These are phyloP conservation scores for Scytalidium lignicola DNA, from an alignment of 2,329 filamentous ascomycete genomes.

Conservation along the genomic window DNA sequence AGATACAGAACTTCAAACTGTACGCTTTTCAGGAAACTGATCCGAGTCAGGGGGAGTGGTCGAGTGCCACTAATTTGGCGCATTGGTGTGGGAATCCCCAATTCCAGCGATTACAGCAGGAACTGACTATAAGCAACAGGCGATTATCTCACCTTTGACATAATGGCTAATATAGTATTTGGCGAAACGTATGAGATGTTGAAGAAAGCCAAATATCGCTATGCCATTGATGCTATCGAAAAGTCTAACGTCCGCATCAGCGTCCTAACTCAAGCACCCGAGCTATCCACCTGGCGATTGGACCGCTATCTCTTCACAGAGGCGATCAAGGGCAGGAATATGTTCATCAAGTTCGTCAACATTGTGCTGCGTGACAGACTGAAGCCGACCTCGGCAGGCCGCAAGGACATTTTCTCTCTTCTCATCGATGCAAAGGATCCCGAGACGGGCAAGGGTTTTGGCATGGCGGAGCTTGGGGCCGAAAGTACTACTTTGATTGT, in stretches of 20 bases:
- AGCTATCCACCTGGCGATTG: neutral
- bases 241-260: conserved; percentile 52
- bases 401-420: conserved; percentile 18
- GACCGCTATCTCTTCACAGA: conserved; percentile 47
- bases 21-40: too few relatives aligned
- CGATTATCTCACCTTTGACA: conserved; percentile 8
- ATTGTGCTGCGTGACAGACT: conserved; percentile 61
- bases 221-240: conserved; percentile 60
- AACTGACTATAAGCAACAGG: neutral
- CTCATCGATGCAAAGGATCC: conserved; percentile 11
- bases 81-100: too few relatives aligned
- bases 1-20: too few relatives aligned
- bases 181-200: conserved; percentile 42
- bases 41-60: too few relatives aligned
- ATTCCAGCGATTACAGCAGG: too few relatives aligned
- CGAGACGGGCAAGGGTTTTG: neutral
- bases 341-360: conserved; percentile 63
- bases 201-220: conserved; percentile 47
- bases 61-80: too few relatives aligned
- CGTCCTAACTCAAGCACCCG: conserved; percentile 30
- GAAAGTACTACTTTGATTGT: conserved; percentile 33
- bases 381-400: conserved; percentile 47
- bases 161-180: conserved; percentile 41
- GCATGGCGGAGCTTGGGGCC: conserved; percentile 16
- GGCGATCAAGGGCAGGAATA: conserved; percentile 61